These are phyloP conservation scores for Diaporthe citriasiana DNA, from an alignment of 2,329 filamentous ascomycete species.

Conservation along the genomic window DNA sequence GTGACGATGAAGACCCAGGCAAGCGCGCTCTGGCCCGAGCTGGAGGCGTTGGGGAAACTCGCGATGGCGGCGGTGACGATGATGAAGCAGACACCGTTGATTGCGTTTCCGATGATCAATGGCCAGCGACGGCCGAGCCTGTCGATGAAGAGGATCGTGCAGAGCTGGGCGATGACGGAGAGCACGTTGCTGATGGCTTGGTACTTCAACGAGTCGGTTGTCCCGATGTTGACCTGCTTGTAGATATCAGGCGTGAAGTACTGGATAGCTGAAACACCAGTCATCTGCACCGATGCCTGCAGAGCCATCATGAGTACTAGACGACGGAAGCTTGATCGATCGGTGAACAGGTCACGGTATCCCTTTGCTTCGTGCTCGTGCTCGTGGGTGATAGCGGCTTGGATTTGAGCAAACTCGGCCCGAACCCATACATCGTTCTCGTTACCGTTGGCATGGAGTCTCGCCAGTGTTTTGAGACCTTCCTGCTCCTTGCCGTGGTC, in stretches of 20 bases:
- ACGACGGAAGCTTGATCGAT: slow-evolving; percentile 24
- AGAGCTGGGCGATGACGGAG: slow-evolving; percentile 1
- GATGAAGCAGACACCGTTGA: slow-evolving; percentile 31
- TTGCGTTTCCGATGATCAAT: slow-evolving; percentile 7
- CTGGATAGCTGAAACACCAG: slow-evolving; percentile 33
- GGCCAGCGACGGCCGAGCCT: slow-evolving; percentile 23
- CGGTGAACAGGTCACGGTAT: slow-evolving; percentile 19
- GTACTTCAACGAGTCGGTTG: slow-evolving; percentile 20
- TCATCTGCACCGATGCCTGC: slow-evolving; percentile 35
- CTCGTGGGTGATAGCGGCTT: slow-evolving; percentile 28
- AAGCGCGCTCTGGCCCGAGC: neutral
- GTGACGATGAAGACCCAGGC: slow-evolving; percentile 33
- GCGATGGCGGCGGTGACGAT: slow-evolving; percentile 28
- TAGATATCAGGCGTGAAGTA: slow-evolving; percentile 33
- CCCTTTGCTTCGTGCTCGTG: slow-evolving; percentile 16
- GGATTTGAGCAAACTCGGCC: slow-evolving; percentile 30
- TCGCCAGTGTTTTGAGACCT: slow-evolving; percentile 8
- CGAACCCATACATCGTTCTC: slow-evolving; percentile 22
- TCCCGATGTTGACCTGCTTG: slow-evolving; percentile 28
- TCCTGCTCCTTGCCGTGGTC: slow-evolving; percentile 25
- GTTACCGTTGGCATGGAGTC: slow-evolving; percentile 31
- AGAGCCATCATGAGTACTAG: slow-evolving; percentile 3
- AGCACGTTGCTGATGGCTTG: slow-evolving; percentile 32
- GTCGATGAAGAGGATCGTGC: slow-evolving; percentile 26
- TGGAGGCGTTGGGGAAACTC: slow-evolving; percentile 14